Percentiles rank a stretch among this genome's conserved stretches.
phyloP scores from a whole-genome alignment of 2,329 filamentous ascomycete genomes.

The Atkinsonella hypoxylon region DNA sequence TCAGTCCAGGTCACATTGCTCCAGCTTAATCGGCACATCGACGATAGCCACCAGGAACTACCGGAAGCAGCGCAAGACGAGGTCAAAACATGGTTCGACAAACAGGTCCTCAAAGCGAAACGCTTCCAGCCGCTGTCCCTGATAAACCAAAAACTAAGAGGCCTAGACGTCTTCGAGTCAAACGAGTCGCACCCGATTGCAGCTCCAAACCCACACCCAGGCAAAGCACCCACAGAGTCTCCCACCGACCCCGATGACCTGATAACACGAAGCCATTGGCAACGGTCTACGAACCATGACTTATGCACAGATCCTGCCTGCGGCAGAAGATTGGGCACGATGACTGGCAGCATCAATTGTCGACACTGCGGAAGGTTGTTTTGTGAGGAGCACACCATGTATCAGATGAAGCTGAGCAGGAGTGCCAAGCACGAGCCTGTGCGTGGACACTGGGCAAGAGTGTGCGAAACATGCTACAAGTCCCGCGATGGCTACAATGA shows the following conservation, averaged over 20 bases:
- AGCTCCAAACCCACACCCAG: slow-evolving; percentile 19
- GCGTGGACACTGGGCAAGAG: slow-evolving; percentile 81
- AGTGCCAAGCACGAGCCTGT: slow-evolving; percentile 84
- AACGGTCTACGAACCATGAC: slow-evolving; percentile 62
- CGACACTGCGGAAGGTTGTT: slow-evolving; percentile 86
- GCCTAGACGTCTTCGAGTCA: slow-evolving; percentile 85
- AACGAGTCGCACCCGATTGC: slow-evolving; percentile 51
- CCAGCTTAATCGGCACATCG: slow-evolving; percentile 76
- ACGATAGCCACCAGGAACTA: slow-evolving; percentile 82
- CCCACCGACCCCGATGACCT: slow-evolving; percentile 74
- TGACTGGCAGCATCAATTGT: slow-evolving; percentile 83
- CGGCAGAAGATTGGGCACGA: slow-evolving; percentile 62
- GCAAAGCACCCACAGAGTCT: slow-evolving; percentile 28
- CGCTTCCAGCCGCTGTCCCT: slow-evolving; percentile 84
- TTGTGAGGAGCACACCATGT: slow-evolving; percentile 98
- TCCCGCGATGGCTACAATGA: slow-evolving; percentile 93
- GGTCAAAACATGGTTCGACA: slow-evolving; percentile 94
- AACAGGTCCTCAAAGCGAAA: slow-evolving; percentile 86
- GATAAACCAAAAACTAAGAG: slow-evolving; percentile 86
- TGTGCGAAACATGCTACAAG: slow-evolving; percentile 99
- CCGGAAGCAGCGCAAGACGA: slow-evolving; percentile 84
- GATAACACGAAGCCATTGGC: slow-evolving; percentile 83
- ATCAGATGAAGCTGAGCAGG: slow-evolving; percentile 93
- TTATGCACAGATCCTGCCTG: slow-evolving; percentile 80
- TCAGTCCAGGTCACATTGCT: slow-evolving; percentile 64